Base-by-base conservation (phyloP, 139 green algal species). In the Micractinium conductrix region DNA sequence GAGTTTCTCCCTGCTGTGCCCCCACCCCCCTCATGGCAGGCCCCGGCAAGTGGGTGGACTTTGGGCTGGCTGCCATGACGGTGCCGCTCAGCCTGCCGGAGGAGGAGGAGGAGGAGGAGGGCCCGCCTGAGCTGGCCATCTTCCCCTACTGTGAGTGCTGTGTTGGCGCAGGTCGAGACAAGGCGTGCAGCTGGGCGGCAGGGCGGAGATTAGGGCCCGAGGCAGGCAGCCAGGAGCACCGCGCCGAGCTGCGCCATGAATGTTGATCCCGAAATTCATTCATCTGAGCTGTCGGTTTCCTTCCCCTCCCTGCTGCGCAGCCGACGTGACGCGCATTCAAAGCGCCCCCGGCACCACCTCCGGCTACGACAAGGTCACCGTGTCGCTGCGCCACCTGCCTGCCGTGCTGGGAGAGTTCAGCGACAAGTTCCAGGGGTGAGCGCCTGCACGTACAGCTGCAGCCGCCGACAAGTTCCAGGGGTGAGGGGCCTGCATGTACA, bases 31-130 rank as follows among this genome's bases (percentile, higher is more conserved):
- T n/a, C n/a, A n/a, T 87, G 76, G 67, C 74, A 12, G 76, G 73
- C 38, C 44, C 38, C 6, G 74, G 83, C 50, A 84, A 84, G 53
- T 87, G 74, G 58, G 83, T 87, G 2, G 71, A 87, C 68, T 87
- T 87, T 79, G 73, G 83, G 30, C 48, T 70, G n/a, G 2, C 4
- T 16, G 17, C 53, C 1, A 26, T 87, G n/a, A 48, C 70, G 30
- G 62, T 83, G 53, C 55, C 55, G 0, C 55, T 71, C 21, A 16
- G 24, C 62, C n/a, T 84, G 42, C 33, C 63, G 9, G 62, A 67
- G 33, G 78, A 60, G 33, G 58, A 60, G 78, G 80, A 55, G 0
- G 68, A 65, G 4, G 44, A 65, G 22, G 43, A 65, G 14, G 44
- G 48, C 10, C 26, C 22, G 3, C 22, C 48, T 16, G 69, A 71